Evolutionary conservation across 495 filamentous ascomycete genomes (phyloP), one percentile per base, ranked within the genome.

Genomic region (Xylaria palmicola): DNA sequence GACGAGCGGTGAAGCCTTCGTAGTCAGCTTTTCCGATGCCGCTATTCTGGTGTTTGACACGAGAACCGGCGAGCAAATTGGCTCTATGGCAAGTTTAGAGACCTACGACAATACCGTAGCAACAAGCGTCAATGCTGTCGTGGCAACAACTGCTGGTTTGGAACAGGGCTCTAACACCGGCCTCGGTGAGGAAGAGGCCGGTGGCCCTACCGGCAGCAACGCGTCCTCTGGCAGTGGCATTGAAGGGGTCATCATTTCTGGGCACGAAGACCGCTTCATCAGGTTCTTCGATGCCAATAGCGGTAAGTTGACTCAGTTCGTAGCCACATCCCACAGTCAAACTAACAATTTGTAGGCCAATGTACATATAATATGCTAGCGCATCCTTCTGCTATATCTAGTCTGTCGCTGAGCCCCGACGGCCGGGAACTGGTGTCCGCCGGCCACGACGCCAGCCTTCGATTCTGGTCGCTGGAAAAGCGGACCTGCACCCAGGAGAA

Each of bases 301-400:
- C 75, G 94, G 94, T 98, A 86, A 73, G 91, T 87, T 36, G 1
- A 13, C n/a, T 51, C n/a, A 43, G 1, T 0, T 53, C 27, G n/a
- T n/a, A n/a, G n/a, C n/a, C 24, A 19, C 41, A 9, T 53, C 12
- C 1, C 34, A 32, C 6, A 48, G 19, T 10, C 24, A 54, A 50
- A 61, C 77, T 79, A 72, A 85, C 41, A 26, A 20, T 37, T 30
- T 19, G 10, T 10, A 98, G 94, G 94, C 63, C 95, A 98, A 94
- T 97, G 92, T 78, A 97, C 95, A 15, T 98, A 98, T 74, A 93
- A 87, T 64, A 98, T 98, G 94, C 86, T 97, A 57, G 94, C 94
- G 2, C 94, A 98, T 70, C 91, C 93, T 2, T 88, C 92, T 3
- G 86, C 94, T 39, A 97, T 98, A 66, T 92, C 94, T 13, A 85